Percentiles rank a stretch among this genome's conserved stretches.
Conservation (phyloP, 2,329 filamentous ascomycete species). For the Aspergillus sp. region DNA sequence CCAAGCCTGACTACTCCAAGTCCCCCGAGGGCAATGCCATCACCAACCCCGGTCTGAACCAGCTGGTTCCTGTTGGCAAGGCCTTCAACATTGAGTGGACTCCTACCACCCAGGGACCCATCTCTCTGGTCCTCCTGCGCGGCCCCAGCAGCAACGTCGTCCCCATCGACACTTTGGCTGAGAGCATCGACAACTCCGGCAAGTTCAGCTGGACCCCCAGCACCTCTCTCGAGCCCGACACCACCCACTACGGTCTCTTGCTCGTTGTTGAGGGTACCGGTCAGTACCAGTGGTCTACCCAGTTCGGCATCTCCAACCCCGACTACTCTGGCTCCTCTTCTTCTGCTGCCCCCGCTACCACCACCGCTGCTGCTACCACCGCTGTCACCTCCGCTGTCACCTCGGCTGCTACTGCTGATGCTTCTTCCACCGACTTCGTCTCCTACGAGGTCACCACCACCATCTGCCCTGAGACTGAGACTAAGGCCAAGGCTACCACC, state of each 20-base stretch:
- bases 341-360: constrained; percentile 9
- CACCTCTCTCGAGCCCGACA: constrained; percentile 43
- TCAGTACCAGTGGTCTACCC: constrained; percentile 58
- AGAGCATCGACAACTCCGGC: constrained; percentile 54
- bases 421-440: constrained; percentile 10
- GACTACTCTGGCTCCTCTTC: constrained; percentile 8
- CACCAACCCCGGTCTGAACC: constrained; percentile 45
- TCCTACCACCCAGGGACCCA: constrained; percentile 29
- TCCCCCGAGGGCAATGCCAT: constrained; percentile 51
- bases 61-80: constrained; percentile 52
- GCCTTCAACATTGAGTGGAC: constrained; percentile 57
- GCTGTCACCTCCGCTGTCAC: constrained; percentile 2
- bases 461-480: neutral
- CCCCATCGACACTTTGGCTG: constrained; percentile 48
- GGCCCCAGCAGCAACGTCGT: constrained; percentile 53
- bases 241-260: constrained; percentile 56
- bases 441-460: constrained; percentile 6
- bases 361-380: constrained; percentile 6
- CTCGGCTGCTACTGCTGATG: constrained; percentile 3
- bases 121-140: constrained; percentile 58
- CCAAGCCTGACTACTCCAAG: constrained; percentile 30
- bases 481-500: neutral
- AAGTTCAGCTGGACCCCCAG: constrained; percentile 52
- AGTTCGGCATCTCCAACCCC: constrained; percentile 53
- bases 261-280: constrained; percentile 57